Evolutionary conservation across 345 rosid species (phyloP), one percentile per base, ranked within the genome.

Genomic region (Salix caprea): DNA sequence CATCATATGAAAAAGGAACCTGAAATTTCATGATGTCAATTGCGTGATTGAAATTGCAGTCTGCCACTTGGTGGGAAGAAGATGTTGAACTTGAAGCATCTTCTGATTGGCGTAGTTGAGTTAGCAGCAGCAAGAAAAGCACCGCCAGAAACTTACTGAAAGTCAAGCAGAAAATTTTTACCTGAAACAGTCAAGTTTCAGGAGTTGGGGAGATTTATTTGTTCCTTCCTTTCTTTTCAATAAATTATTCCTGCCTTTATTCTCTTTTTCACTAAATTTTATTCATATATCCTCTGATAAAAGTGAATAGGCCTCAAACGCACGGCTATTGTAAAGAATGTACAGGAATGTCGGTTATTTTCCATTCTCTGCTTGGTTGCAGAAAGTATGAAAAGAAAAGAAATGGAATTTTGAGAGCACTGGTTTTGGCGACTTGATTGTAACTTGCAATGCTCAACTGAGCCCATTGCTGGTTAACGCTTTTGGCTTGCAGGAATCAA

Each of bases 21-120:
- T 23, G 56, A 1, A 70, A 60, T 21, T 69, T 23, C 42, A 19
- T 74, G 39, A 65, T 62, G 19, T 74, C 34, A 76, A 28, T 23
- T 54, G 21, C 18, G 1, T 54, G 42, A 13, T 11, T 67, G 21
- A 44, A 69, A 66, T 77, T 83, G 87, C 91, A 94, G 99, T 56
- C 80, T 70, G 88, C 97, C 56, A 94, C 97, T 24, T 94, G 99
- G 97, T 91, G 97, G 99, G 99, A 94, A 85, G 99, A 94, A 84
- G 97, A 88, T 67, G 85, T 88, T 48, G 97, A 94, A 26, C 83
- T 88, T 72, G 99, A 94, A 82, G 79, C 61, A 78, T 94, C 96
- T 30, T 85, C 97, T 7, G 96, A 90, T 24, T 94, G 97, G 98
- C 95, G 97, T 69, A 92, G 62, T 83, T 94, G 85, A 88, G 76